phyloP scores from a whole-genome alignment of 2,329 filamentous ascomycete genomes.

The Trichoderma hamatum region DNA sequence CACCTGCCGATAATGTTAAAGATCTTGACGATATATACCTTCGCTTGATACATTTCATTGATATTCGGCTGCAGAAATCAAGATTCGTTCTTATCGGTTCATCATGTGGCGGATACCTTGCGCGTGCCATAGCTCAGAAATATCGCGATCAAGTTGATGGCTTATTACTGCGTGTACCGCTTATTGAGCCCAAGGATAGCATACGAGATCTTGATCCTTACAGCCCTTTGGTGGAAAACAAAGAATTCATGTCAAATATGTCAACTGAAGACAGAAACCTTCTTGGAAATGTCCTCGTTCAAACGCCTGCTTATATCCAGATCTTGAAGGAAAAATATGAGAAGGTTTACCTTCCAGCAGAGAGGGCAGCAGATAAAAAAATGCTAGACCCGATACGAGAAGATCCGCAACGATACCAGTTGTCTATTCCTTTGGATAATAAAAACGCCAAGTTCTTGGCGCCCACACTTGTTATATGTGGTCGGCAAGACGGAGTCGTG shows the following conservation, averaged over 20 bases:
- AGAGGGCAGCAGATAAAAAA: not conserved
- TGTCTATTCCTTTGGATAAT: constrained; percentile 16
- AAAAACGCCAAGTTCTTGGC: constrained; percentile 18
- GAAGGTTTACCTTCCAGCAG: constrained; percentile 15
- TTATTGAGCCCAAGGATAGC: constrained; percentile 25
- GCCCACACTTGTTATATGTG: constrained; percentile 27
- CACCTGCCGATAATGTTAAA: constrained; percentile 19
- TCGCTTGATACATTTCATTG: constrained; percentile 21
- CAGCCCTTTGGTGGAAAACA: constrained; percentile 18
- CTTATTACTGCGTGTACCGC: constrained; percentile 26
- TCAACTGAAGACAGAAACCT: constrained; percentile 18
- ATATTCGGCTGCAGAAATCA: constrained; percentile 10
- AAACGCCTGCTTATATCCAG: constrained; percentile 24
- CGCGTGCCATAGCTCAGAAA: constrained; percentile 24
- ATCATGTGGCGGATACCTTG: constrained; percentile 28
- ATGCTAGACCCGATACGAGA: constrained; percentile 15
- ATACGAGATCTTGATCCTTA: constrained; percentile 25
- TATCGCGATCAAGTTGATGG: constrained; percentile 26
- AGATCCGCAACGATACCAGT: constrained; percentile 23
- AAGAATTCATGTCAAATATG: constrained; percentile 13
- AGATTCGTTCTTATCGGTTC: constrained; percentile 26
- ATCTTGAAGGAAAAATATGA: constrained; percentile 20
- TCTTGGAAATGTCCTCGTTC: constrained; percentile 24
- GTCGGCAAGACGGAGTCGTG: constrained; percentile 25
- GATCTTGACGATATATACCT: constrained; percentile 23